These are phyloP conservation scores for Leccinum rimulosum DNA, from an alignment of 768 basidiomycete species.

Conservation along the genomic window DNA sequence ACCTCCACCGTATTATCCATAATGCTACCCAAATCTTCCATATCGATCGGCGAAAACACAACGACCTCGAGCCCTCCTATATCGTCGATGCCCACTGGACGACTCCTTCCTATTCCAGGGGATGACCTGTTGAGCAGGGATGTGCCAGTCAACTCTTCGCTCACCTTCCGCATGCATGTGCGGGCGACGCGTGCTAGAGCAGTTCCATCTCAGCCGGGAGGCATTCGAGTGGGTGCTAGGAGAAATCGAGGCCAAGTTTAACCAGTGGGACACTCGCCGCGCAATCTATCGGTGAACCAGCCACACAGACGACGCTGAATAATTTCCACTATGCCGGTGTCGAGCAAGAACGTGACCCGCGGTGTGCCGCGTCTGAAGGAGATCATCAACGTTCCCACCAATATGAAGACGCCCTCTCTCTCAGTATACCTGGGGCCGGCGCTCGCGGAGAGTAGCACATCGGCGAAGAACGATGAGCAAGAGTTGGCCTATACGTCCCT, in stretches of 20 bases:
- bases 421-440: constrained; percentile 82
- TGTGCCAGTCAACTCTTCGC: constrained; percentile 84
- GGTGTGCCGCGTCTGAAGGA: constrained; percentile 99
- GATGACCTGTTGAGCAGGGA: constrained; percentile 70
- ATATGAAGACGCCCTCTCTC: constrained; percentile 98
- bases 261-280: constrained; percentile 92
- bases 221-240: constrained; percentile 98
- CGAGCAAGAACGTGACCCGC: constrained; percentile 97
- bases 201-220: constrained; percentile 82
- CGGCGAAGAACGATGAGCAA: constrained; percentile 87
- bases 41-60: constrained; percentile 90
- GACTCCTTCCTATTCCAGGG: constrained; percentile 84
- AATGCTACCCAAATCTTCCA: constrained; percentile 97
- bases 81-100: constrained; percentile 46
- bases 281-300: constrained; percentile 98
- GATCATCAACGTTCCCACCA: constrained; percentile 97
- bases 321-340: constrained; percentile 99
- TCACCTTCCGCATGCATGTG: constrained; percentile 92
- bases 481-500: constrained; percentile 92
- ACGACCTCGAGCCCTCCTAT: constrained; percentile 85
- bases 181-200: constrained; percentile 88
- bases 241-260: constrained; percentile 95
- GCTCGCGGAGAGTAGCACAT: constrained; percentile 52
- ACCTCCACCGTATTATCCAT: constrained; percentile 91
- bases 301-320: constrained; percentile 99